Conservation (phyloP, 148 eudicot genomes). For the Simmondsia chinensis region DNA sequence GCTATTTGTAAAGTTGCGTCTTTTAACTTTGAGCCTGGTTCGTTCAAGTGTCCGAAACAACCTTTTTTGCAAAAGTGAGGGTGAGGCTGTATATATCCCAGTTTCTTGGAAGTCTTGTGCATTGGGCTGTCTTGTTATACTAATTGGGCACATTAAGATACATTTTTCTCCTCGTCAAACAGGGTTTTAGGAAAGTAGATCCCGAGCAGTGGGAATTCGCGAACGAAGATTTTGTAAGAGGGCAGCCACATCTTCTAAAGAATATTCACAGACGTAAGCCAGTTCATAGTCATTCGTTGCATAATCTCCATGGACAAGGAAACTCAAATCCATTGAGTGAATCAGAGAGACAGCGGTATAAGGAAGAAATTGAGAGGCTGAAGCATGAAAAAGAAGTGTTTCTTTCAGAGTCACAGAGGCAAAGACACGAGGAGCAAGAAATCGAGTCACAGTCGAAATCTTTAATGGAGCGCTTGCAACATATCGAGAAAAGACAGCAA, state of each 20-base stretch:
- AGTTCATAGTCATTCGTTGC: constrained; percentile 75
- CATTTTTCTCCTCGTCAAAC: constrained; percentile 3
- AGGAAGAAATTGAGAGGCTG: constrained; percentile 50
- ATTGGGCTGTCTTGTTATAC: too few species aligned
- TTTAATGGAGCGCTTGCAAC: constrained; percentile 36
- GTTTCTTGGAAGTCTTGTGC: too few species aligned
- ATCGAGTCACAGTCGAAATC: constrained; percentile 27
- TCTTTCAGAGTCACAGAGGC: constrained; percentile 35
- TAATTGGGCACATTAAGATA: too few species aligned
- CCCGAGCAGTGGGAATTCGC: constrained; percentile 96
- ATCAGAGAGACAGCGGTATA: constrained; percentile 45
- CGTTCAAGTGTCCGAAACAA: too few species aligned
- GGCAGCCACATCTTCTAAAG: constrained; percentile 66
- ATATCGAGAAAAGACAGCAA: constrained; percentile 38
- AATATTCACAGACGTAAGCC: constrained; percentile 84
- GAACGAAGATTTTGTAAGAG: constrained; percentile 80
- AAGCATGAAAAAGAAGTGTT: constrained; percentile 40
- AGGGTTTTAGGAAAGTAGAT: constrained; percentile 92
- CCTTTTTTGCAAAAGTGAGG: too few species aligned
- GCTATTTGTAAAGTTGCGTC: not conserved
- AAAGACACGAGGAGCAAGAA: constrained; percentile 35
- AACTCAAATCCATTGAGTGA: constrained; percentile 50
- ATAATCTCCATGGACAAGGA: constrained; percentile 37
- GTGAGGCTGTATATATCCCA: too few species aligned
- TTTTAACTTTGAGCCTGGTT: not conserved